These are phyloP conservation scores for Syncephalastrum sp. DNA, from an alignment of 371 early-diverging fungal genomes.

Conservation along the genomic window DNA sequence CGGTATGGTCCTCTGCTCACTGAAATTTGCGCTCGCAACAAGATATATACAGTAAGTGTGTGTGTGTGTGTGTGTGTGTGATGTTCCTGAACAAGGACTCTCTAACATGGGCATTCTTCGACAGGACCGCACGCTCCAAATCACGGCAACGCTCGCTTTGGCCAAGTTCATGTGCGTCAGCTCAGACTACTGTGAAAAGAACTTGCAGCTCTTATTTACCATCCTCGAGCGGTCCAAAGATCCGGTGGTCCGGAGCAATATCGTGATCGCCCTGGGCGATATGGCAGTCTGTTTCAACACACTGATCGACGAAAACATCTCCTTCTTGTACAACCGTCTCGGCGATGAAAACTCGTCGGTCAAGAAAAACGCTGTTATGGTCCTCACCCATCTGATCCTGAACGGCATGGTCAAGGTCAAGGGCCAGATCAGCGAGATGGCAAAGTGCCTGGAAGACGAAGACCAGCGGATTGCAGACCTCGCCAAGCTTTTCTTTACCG, in stretches of 20 bases:
- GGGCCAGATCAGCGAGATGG: slow-evolving; percentile 96
- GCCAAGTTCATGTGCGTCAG: slow-evolving; percentile 97
- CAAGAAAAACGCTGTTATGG: slow-evolving; percentile 96
- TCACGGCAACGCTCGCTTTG: slow-evolving; percentile 81
- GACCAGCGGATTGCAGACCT: slow-evolving; percentile 88
- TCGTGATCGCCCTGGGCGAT: slow-evolving; percentile 95
- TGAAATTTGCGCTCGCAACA: slow-evolving; percentile 80
- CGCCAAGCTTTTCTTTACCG: slow-evolving; percentile 93
- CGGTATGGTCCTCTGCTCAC: slow-evolving; percentile 81
- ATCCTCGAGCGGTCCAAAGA: slow-evolving; percentile 83
- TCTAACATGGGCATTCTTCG: not conserved
- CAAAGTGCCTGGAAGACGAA: slow-evolving; percentile 89
- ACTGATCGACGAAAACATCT: slow-evolving; percentile 91
- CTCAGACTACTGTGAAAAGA: slow-evolving; percentile 86
- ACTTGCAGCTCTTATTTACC: slow-evolving; percentile 89
- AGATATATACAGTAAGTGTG: slow-evolving; percentile 68
- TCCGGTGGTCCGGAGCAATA: slow-evolving; percentile 81
- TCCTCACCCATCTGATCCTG: slow-evolving; percentile 92
- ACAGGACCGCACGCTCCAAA: slow-evolving; percentile 80
- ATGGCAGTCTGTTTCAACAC: slow-evolving; percentile 94
- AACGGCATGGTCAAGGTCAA: slow-evolving; percentile 99
- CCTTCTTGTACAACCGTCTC: slow-evolving; percentile 88
- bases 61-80: not conserved
- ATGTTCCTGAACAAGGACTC: too few species aligned
- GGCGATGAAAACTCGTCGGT: slow-evolving; percentile 76